Evolutionary conservation across 805 yeast genomes (phyloP).

Genomic region (Kodamaea lidongshanica): DNA sequence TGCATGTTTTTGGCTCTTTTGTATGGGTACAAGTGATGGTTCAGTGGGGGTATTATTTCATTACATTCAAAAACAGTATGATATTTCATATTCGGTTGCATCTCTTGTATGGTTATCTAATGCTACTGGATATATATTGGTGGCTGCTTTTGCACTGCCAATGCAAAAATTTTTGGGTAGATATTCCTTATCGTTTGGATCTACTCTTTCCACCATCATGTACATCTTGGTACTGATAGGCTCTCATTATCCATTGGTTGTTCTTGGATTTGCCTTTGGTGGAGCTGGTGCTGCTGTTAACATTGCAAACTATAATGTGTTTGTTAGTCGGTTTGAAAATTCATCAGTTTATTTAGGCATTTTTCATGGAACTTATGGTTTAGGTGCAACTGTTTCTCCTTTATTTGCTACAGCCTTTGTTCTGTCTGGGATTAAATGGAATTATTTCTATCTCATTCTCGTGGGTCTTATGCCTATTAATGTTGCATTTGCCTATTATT

Average conservation of each 20-base stretch:
- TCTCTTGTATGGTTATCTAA: slow-evolving; percentile 19
- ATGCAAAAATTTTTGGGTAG: slow-evolving; percentile 15
- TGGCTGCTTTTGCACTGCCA: slow-evolving; percentile 14
- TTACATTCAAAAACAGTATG: slow-evolving; percentile 16
- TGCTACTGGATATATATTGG: slow-evolving; percentile 15
- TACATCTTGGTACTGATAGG: slow-evolving; percentile 16
- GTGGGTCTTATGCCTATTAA: slow-evolving; percentile 13
- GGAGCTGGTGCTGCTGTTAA: slow-evolving; percentile 19
- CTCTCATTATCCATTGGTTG: slow-evolving; percentile 17
- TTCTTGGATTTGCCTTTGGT: slow-evolving; percentile 18
- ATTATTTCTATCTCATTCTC: slow-evolving; percentile 15
- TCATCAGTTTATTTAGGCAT: slow-evolving; percentile 15
- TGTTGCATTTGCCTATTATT: slow-evolving; percentile 6
- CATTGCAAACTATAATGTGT: slow-evolving; percentile 18
- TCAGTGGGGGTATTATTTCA: slow-evolving; percentile 20
- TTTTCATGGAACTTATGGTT: slow-evolving; percentile 20
- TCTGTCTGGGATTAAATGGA: slow-evolving; percentile 14
- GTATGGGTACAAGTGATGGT: slow-evolving; percentile 16
- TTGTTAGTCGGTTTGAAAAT: slow-evolving; percentile 17
- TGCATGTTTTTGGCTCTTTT: slow-evolving; percentile 14
- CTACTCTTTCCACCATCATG: slow-evolving; percentile 10
- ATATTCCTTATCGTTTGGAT: slow-evolving; percentile 13
- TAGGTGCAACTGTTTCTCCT: slow-evolving; percentile 22
- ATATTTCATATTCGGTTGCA: slow-evolving; percentile 14
- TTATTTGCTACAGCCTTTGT: slow-evolving; percentile 16